Base-by-base conservation (phyloP, 768 basidiomycete species). In the Gloeostereum incarnatum region DNA sequence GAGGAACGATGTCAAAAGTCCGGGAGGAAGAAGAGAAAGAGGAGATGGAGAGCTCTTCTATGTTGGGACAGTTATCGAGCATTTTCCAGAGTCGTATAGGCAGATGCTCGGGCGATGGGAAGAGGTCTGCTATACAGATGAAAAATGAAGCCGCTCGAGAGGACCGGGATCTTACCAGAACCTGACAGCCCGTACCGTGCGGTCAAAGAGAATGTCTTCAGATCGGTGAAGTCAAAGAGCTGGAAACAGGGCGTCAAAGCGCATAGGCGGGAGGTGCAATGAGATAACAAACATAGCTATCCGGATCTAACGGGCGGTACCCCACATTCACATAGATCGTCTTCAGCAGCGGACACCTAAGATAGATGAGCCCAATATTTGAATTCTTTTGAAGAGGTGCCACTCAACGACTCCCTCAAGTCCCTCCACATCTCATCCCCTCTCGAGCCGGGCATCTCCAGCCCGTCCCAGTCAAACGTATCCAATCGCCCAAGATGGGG, bases 401-500 rank as follows among this genome's bases (percentile, higher is more conserved):
- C 16, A 58, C 67, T 27, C 41, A 71, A n/a, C 66, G 50, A 57
- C 11, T 46, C 41, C 38, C 61, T 58, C 29, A 73, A 52, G 1
- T 56, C 53, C 10, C 48, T 53, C 71, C 70, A 73, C 18, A 73
- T 49, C 8, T 36, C 36, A 48, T 70, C 64, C 19, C 37, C n/a
- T n/a, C n/a, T n/a, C n/a, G n/a, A n/a, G 8, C 17, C 29, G 3
- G 71, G 69, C 41, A 69, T 49, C 50, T 73, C 71, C 13, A 64
- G 50, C 16, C 69, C 71, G 48, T 70, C 69, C 71, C 71, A 73
- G 42, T 72, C 68, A 46, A 73, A 70, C 0, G 65, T 65, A 19
- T 62, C 55, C 46, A 73, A 45, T 30, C 43, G 35, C n/a, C 34
- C 52, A 35, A 70, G 48, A 31, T 48, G 43, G 14, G 41, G 46